Evolutionary conservation across 495 filamentous ascomycete species (phyloP), one percentile per base, ranked within the genome.

Genomic region (Talaromyces adpressus): DNA sequence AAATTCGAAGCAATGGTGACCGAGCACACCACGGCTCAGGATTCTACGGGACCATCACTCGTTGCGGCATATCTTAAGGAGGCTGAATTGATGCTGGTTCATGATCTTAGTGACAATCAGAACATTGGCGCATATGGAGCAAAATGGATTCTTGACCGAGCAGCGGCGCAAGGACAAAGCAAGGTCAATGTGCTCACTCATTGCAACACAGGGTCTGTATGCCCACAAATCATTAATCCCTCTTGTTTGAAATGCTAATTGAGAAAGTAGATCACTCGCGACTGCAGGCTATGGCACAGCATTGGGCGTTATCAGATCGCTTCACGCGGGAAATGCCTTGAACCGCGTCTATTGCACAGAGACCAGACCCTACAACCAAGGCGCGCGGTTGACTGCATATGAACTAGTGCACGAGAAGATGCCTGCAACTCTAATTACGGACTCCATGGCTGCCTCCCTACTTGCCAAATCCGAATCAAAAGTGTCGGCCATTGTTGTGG

Each of bases 341-440:
- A 77, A 85, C 59, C 92, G 89, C 65, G 93, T 90, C 53, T 98
- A 89, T 79, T 98, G 93, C 79, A 96, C 94, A 65, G 94, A 98
- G 76, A 98, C 94, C 7, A 85, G 94, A 25, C 94, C 94, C 1
- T 98, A 98, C 75, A 98, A 98, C 77, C 94, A 98, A 80, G 94
- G 94, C 51, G 93, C 92, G 52, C 87, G 95, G 23, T 79, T 98
- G 52, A 98, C 94, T 12, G 93, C 95, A 7, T 98, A 93, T 76
- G 94, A 98, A 77, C 84, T 98, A 52, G 87, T 96, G 29, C 91
- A 93, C 71, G 94, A 98, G 71, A 78, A 86, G 16, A 95, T 98
- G 63, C 94, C 94, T n/a, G 85, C 92, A 18, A 96, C 91, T 0
- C 78, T 98, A 56, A 89, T 98, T 69, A 96, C 94, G 4, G 94